Percentiles rank a stretch among this genome's conserved stretches.
These are phyloP conservation scores for Candida saitoana DNA, from an alignment of 805 yeast genomes.

Conservation along the genomic window DNA sequence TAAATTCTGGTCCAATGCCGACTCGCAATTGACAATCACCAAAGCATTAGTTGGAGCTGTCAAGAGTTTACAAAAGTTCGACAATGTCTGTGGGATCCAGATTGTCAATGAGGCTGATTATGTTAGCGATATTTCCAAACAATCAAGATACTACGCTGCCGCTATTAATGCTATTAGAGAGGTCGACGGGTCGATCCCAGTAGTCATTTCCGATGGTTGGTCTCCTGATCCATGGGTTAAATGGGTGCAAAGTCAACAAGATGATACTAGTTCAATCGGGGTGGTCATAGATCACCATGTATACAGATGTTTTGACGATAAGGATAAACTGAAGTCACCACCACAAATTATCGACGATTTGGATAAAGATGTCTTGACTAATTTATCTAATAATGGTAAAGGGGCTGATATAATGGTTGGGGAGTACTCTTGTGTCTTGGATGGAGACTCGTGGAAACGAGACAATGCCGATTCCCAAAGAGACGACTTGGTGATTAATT, in stretches of 20 bases:
- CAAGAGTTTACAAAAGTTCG: slow-evolving; percentile 49
- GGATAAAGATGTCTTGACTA: slow-evolving; percentile 44
- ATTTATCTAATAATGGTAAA: slow-evolving; percentile 37
- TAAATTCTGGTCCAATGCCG: slow-evolving; percentile 56
- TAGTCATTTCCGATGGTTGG: slow-evolving; percentile 92
- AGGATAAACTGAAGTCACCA: slow-evolving; percentile 64
- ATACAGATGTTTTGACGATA: slow-evolving; percentile 79
- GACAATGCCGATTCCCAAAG: slow-evolving; percentile 40
- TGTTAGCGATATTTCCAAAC: slow-evolving; percentile 44
- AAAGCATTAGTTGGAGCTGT: slow-evolving; percentile 59
- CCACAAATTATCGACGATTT: slow-evolving; percentile 59
- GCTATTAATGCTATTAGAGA: slow-evolving; percentile 60
- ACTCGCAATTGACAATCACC: slow-evolving; percentile 43
- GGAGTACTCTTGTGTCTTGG: slow-evolving; percentile 86
- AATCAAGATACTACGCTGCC: slow-evolving; percentile 57
- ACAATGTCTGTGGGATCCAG: slow-evolving; percentile 78
- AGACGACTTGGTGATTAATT: slow-evolving; percentile 52
- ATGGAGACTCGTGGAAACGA: slow-evolving; percentile 68
- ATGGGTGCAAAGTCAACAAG: slow-evolving; percentile 50
- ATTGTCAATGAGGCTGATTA: slow-evolving; percentile 81
- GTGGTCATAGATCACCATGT: slow-evolving; percentile 80
- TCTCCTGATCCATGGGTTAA: slow-evolving; percentile 75
- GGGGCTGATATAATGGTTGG: slow-evolving; percentile 77
- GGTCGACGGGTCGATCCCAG: slow-evolving; percentile 55
- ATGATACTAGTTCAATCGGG: slow-evolving; percentile 42